phyloP scores from a whole-genome alignment of 805 yeast genomes.

The Lipomyces yamadae region DNA sequence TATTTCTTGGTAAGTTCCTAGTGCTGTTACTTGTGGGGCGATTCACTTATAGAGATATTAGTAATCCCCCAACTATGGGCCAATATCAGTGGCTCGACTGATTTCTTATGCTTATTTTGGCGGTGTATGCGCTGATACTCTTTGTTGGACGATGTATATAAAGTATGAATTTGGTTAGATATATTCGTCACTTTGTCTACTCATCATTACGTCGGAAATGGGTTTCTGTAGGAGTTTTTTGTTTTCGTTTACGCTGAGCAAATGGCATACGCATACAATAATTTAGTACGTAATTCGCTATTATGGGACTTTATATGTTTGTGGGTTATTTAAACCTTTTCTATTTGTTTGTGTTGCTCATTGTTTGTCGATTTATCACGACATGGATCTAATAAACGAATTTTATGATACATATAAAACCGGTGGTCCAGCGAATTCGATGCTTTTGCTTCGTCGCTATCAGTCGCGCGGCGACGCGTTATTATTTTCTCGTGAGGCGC shows the following conservation, averaged over 20 bases:
- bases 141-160: slow-evolving; percentile 6
- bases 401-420: background rate
- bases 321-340: background rate
- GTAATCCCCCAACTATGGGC: background rate
- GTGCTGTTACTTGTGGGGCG: background rate
- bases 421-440: background rate
- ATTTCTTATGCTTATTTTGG: background rate
- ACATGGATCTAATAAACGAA: background rate
- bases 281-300: background rate
- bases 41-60: background rate
- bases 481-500: background rate
- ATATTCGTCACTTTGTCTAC: slow-evolving; percentile 1
- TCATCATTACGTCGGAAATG: background rate
- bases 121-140: background rate
- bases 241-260: background rate
- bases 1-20: slow-evolving; percentile 67
- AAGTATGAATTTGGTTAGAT: background rate
- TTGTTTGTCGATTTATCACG: slow-evolving; percentile 1
- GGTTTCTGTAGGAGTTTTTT: slow-evolving; percentile 3
- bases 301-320: background rate
- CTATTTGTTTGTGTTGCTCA: background rate
- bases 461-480: background rate
- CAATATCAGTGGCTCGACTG: background rate
- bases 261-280: slow-evolving; percentile 3
- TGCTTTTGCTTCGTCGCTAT: background rate